A percentile compares a stretch with the other conserved stretches of the same genome.
Conservation (phyloP, 371 early-diverging fungal species). For the Umbelopsis sp. region DNA sequence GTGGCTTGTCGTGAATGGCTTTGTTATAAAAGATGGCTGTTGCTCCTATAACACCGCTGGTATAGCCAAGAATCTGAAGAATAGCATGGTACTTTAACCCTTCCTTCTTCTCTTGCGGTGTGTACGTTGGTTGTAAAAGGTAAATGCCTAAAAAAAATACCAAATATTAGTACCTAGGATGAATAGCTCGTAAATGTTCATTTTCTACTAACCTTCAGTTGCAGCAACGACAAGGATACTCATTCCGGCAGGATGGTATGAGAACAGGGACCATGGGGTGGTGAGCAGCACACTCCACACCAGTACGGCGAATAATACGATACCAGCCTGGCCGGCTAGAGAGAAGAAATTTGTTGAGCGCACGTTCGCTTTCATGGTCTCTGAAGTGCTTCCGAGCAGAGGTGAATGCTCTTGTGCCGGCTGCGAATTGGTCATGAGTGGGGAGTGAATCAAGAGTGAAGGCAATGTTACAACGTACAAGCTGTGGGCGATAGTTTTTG, state of each 20-base stretch:
- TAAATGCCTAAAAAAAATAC: constrained; percentile 26
- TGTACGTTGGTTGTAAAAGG: constrained; percentile 35
- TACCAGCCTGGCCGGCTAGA: constrained; percentile 20
- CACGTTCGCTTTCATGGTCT: not conserved
- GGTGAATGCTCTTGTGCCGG: not conserved
- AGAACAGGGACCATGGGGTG: constrained; percentile 32
- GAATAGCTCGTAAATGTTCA: not conserved
- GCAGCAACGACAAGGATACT: constrained; percentile 26
- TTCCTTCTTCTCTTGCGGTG: constrained; percentile 30
- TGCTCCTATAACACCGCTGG: constrained; percentile 30
- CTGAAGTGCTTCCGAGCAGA: not conserved
- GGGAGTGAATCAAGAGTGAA: not conserved
- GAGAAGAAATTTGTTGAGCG: not conserved
- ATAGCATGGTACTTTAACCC: constrained; percentile 33
- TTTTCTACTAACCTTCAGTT: constrained; percentile 30
- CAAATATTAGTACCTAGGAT: not conserved
- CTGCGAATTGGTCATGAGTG: not conserved
- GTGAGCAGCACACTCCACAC: constrained; percentile 31
- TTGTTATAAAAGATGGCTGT: constrained; percentile 37
- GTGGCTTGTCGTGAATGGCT: constrained; percentile 24
- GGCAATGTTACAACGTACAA: not conserved
- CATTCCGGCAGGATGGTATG: constrained; percentile 40
- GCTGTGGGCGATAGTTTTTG: too few relatives aligned
- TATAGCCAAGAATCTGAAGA: constrained; percentile 28
- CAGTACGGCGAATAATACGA: constrained; percentile 28